Base-by-base conservation (phyloP, 2,329 filamentous ascomycete species). In the Penicillium sp. region DNA sequence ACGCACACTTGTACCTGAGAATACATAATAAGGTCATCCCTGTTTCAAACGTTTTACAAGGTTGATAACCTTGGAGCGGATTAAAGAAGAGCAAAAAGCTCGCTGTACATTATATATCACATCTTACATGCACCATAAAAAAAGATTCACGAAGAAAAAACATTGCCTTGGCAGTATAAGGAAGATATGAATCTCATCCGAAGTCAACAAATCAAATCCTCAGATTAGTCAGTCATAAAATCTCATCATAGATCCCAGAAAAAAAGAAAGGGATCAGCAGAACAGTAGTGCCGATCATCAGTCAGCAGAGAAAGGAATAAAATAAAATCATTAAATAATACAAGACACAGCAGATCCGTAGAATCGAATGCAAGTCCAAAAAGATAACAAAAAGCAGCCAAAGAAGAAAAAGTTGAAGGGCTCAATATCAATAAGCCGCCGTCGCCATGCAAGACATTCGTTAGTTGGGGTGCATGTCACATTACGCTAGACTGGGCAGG, bases 401-500 rank as follows among this genome's bases (percentile, higher is more conserved):
- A 26, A 33, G 13, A 51, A 53, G 13, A 29, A 21, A n/a, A 45
- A 19, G 43, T 19, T 13, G 16, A 29, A 50, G 26, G 29, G 39
- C 35, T 39, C n/a, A 39, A 39, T 9, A 19, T 43, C 52, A 43
- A 58, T 14, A 31, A 31, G n/a, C 45, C 52, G 49, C 56, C 37
- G 37, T 55, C 37, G 54, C 59, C 53, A 57, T 58, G 56, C 44
- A 55, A 53, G 48, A 58, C 53, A 55, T 35, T 42, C 45, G 31
- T 54, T 62, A 50, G 54, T 60, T 37, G 54, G 35, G 35, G 44
- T 29, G 54, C 54, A 58, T 60, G 60, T 54, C 55, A 61, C 56
- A 56, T 64, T 24, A 51, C 54, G 47, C 35, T 54, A 48, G 51
- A 53, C 50, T 47, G 26, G 49, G 51, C 43, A 33, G 43, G 48